Conservation (phyloP, 805 yeast genomes). For the Candida yuanshanica region DNA sequence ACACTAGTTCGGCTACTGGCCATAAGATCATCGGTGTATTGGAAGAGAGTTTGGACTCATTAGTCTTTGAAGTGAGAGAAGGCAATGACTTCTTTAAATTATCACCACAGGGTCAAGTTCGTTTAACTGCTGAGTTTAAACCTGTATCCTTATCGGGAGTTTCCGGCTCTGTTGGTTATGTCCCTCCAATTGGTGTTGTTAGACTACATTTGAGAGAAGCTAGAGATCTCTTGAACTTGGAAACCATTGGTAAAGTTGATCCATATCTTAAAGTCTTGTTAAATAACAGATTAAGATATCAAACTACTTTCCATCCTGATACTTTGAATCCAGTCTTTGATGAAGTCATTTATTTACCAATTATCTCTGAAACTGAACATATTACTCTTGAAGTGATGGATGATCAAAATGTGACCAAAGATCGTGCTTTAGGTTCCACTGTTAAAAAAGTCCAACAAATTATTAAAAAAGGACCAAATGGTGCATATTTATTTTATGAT, state of each 20-base stretch:
- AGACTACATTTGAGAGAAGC: constrained; percentile 55
- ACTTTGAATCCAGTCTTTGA: constrained; percentile 55
- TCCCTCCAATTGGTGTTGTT: constrained; percentile 63
- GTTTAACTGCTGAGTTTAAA: constrained; percentile 61
- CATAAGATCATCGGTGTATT: constrained; percentile 44
- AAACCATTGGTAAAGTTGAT: constrained; percentile 67
- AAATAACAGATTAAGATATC: constrained; percentile 52
- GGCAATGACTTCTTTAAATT: constrained; percentile 47
- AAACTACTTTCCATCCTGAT: constrained; percentile 48
- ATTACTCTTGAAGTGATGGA: constrained; percentile 58
- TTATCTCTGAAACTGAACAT: constrained; percentile 54
- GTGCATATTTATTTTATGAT: constrained; percentile 43
- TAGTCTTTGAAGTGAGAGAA: constrained; percentile 39
- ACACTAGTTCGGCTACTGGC: constrained; percentile 43
- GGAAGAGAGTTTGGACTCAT: constrained; percentile 36
- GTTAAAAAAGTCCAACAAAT: constrained; percentile 44
- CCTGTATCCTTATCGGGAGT: constrained; percentile 55
- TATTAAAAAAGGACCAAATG: constrained; percentile 42
- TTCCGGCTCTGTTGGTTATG: constrained; percentile 37
- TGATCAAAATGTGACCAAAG: constrained; percentile 57
- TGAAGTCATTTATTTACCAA: constrained; percentile 53
- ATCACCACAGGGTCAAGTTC: constrained; percentile 48
- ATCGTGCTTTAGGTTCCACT: constrained; percentile 57
- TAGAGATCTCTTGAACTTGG: constrained; percentile 46
- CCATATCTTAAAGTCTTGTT: constrained; percentile 61